Conservation (phyloP, 176 grass and related monocot species). For the Zea mays region DNA sequence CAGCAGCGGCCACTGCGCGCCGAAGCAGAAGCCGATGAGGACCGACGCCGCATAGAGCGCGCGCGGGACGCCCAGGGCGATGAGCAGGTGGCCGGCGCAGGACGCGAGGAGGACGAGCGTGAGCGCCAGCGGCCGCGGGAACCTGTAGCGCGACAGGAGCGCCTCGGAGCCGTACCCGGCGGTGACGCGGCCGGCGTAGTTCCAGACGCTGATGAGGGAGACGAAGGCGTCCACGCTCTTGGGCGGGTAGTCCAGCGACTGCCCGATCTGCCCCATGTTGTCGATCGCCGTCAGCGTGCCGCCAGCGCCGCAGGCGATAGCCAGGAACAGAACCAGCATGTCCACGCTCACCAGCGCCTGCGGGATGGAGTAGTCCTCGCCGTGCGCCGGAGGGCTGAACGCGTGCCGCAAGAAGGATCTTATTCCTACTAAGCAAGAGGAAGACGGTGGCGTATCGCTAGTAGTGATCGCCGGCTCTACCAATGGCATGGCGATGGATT, state of each 20-base stretch:
- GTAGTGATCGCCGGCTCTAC: background rate
- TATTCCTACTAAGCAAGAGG: background rate
- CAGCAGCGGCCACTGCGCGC: constrained; percentile 68
- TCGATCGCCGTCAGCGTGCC: constrained; percentile 74
- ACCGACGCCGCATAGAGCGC: constrained; percentile 64
- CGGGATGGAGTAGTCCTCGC: constrained; percentile 49
- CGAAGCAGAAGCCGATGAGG: constrained; percentile 79
- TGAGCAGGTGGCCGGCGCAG: constrained; percentile 54
- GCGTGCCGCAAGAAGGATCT: background rate
- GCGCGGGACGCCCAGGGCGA: constrained; percentile 35
- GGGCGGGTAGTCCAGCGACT: constrained; percentile 54
- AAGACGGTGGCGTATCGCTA: background rate
- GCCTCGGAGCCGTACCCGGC: constrained; percentile 52
- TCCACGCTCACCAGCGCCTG: constrained; percentile 53
- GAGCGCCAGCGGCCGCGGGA: constrained; percentile 45
- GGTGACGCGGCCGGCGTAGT: constrained; percentile 66
- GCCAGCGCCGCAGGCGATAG: too few species aligned
- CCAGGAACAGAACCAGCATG: constrained; percentile 10
- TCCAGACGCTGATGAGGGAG: constrained; percentile 84
- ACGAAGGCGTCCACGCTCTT: constrained; percentile 42
- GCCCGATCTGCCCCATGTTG: constrained; percentile 91
- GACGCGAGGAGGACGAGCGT: constrained; percentile 35
- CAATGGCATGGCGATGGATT: background rate
- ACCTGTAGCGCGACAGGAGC: background rate
- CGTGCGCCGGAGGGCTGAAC: constrained; percentile 22